phyloP scores from a whole-genome alignment of 352 stramenopile genomes.

The Phytopythium cucurbitacearum region DNA sequence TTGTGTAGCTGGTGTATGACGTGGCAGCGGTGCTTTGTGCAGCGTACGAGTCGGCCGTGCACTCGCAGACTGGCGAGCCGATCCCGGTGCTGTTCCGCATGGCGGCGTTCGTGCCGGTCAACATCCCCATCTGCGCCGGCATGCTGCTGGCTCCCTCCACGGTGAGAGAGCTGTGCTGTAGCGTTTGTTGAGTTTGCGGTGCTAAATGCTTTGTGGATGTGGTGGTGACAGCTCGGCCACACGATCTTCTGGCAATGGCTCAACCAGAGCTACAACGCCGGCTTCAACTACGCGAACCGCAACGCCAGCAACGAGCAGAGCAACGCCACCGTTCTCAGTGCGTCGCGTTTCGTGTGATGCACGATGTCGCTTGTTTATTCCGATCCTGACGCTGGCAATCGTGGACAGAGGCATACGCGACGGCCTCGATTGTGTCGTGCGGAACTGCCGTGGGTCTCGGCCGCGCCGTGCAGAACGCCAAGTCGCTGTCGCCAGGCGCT shows the following conservation, averaged over 20 bases:
- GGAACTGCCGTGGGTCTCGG: slow-evolving; percentile 70
- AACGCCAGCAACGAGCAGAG: slow-evolving; percentile 81
- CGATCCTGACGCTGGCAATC: slow-evolving; percentile 2
- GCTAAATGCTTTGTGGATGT: background rate
- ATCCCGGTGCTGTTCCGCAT: slow-evolving; percentile 66
- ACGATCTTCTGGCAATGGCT: slow-evolving; percentile 89
- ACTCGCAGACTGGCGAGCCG: slow-evolving; percentile 80
- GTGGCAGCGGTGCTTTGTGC: background rate
- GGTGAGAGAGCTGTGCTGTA: slow-evolving; percentile 13
- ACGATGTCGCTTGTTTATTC: background rate
- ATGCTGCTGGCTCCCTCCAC: slow-evolving; percentile 81
- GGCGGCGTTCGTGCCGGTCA: slow-evolving; percentile 82
- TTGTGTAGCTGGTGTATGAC: background rate
- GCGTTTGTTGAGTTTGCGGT: background rate
- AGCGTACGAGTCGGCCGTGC: slow-evolving; percentile 77
- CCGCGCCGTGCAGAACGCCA: slow-evolving; percentile 71
- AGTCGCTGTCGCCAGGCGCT: slow-evolving; percentile 57
- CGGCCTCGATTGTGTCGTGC: slow-evolving; percentile 74
- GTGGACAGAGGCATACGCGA: slow-evolving; percentile 69
- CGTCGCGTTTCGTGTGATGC: slow-evolving; percentile 7
- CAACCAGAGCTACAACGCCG: slow-evolving; percentile 88
- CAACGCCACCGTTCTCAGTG: slow-evolving; percentile 72
- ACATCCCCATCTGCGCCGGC: slow-evolving; percentile 83
- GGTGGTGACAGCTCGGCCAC: slow-evolving; percentile 38
- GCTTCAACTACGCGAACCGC: slow-evolving; percentile 89